phyloP scores from a whole-genome alignment of 2,329 filamentous ascomycete genomes.

The Aspergillus persii region DNA sequence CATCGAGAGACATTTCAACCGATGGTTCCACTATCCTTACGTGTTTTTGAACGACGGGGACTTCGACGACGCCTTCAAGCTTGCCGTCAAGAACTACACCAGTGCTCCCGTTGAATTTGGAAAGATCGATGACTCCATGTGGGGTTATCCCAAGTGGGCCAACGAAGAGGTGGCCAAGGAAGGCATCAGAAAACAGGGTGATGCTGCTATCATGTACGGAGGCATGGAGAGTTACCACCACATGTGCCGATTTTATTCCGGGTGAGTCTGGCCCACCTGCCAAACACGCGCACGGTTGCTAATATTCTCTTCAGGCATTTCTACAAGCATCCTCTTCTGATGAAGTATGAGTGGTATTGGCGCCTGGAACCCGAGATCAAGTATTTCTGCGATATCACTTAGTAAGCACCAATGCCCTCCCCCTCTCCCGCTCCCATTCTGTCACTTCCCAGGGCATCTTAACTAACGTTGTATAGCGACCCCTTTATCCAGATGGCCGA shows the following conservation, averaged over 20 bases:
- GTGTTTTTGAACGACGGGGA: conserved; percentile 97
- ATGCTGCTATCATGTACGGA: conserved; percentile 98
- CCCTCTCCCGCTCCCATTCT: not conserved
- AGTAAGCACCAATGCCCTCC: conserved; percentile 57
- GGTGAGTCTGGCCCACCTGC: conserved; percentile 56
- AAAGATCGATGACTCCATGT: conserved; percentile 84
- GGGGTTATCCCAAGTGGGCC: conserved; percentile 96
- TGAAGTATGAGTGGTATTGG: conserved; percentile 99
- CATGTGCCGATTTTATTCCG: conserved; percentile 99
- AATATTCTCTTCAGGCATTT: conserved; percentile 65
- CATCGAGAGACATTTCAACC: conserved; percentile 97
- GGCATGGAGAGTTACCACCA: conserved; percentile 98
- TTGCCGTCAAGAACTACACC: conserved; percentile 85
- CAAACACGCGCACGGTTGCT: not conserved
- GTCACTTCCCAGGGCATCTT: not conserved
- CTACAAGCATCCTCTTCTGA: conserved; percentile 90
- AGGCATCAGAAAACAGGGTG: conserved; percentile 93
- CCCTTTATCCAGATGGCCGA: conserved; percentile 95
- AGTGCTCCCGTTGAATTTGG: conserved; percentile 86
- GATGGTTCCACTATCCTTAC: conserved; percentile 98
- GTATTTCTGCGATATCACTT: conserved; percentile 99
- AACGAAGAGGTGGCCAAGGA: conserved; percentile 92
- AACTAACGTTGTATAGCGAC: conserved; percentile 59
- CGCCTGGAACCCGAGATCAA: conserved; percentile 98
- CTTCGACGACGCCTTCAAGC: conserved; percentile 92